Conservation (phyloP, 345 rosid species). For the Pseudoturritis turrita region DNA sequence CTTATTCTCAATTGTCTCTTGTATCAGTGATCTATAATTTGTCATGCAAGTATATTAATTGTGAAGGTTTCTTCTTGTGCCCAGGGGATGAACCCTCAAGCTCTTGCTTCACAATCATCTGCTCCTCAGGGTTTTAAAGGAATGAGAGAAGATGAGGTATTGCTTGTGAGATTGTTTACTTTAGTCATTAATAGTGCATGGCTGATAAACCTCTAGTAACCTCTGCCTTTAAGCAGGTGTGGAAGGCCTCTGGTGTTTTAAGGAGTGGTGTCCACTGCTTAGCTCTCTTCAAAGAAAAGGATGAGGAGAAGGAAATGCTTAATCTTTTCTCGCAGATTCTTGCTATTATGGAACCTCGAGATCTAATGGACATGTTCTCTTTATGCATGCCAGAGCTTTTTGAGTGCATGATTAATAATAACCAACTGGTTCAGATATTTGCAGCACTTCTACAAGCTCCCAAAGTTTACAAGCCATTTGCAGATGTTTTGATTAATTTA, state of each 20-base stretch:
- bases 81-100: slow-evolving; percentile 66
- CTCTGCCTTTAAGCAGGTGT: slow-evolving; percentile 50
- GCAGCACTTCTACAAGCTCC: slow-evolving; percentile 77
- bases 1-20: slow-evolving; percentile 18
- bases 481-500: slow-evolving; percentile 87
- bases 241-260: slow-evolving; percentile 96
- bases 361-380: slow-evolving; percentile 98
- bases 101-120: slow-evolving; percentile 58
- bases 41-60: slow-evolving; percentile 12
- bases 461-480: slow-evolving; percentile 85
- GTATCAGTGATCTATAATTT: slow-evolving; percentile 14
- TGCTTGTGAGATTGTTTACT: background rate
- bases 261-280: slow-evolving; percentile 97
- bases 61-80: slow-evolving; percentile 50
- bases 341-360: slow-evolving; percentile 95
- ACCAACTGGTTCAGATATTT: slow-evolving; percentile 86
- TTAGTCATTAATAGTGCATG: background rate
- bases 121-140: slow-evolving; percentile 86
- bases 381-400: slow-evolving; percentile 98
- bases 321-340: slow-evolving; percentile 85
- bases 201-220: slow-evolving; percentile 24
- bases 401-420: slow-evolving; percentile 90
- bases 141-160: slow-evolving; percentile 98
- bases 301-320: slow-evolving; percentile 95
- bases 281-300: slow-evolving; percentile 97